phyloP scores from a whole-genome alignment of 2,329 filamentous ascomycete species.

The Trichoderma gracile region DNA sequence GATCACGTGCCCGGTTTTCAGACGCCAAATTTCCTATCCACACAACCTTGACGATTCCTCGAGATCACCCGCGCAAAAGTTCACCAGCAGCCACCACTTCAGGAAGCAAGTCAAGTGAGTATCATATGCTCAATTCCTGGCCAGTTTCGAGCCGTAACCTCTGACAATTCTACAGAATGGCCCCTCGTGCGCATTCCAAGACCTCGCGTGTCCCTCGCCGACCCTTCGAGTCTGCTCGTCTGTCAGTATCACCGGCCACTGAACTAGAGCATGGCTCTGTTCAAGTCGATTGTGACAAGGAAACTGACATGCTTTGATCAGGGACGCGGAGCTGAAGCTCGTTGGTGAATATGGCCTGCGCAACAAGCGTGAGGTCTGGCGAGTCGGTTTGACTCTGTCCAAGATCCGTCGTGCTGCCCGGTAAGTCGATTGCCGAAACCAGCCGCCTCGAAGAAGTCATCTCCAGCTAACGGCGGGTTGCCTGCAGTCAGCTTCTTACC shows the following conservation, averaged over 20 bases:
- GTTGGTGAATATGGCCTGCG: slow-evolving; percentile 99
- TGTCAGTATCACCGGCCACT: slow-evolving; percentile 99
- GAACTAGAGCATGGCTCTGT: slow-evolving; percentile 95
- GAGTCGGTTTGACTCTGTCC: slow-evolving; percentile 98
- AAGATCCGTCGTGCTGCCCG: slow-evolving; percentile 99
- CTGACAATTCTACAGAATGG: slow-evolving; percentile 42
- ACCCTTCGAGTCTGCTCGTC: slow-evolving; percentile 99
- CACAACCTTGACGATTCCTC: slow-evolving; percentile 39
- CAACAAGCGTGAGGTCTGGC: slow-evolving; percentile 99
- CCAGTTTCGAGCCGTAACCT: slow-evolving; percentile 27
- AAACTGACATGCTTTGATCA: slow-evolving; percentile 69
- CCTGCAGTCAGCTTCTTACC: slow-evolving; percentile 90
- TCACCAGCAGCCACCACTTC: slow-evolving; percentile 40
- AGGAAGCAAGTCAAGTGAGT: slow-evolving; percentile 46
- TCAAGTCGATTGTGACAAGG: slow-evolving; percentile 81
- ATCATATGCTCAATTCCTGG: slow-evolving; percentile 17
- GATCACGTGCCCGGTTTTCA: slow-evolving; percentile 35
- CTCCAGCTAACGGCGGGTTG: not conserved
- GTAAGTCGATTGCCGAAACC: slow-evolving; percentile 54
- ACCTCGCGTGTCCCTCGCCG: slow-evolving; percentile 98
- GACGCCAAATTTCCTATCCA: slow-evolving; percentile 37
- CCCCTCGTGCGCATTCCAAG: slow-evolving; percentile 81
- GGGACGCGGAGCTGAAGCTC: slow-evolving; percentile 99
- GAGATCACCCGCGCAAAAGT: slow-evolving; percentile 34
- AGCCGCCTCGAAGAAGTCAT: not conserved